phyloP scores from a whole-genome alignment of 495 filamentous ascomycete genomes.

The Letharia lupina region DNA sequence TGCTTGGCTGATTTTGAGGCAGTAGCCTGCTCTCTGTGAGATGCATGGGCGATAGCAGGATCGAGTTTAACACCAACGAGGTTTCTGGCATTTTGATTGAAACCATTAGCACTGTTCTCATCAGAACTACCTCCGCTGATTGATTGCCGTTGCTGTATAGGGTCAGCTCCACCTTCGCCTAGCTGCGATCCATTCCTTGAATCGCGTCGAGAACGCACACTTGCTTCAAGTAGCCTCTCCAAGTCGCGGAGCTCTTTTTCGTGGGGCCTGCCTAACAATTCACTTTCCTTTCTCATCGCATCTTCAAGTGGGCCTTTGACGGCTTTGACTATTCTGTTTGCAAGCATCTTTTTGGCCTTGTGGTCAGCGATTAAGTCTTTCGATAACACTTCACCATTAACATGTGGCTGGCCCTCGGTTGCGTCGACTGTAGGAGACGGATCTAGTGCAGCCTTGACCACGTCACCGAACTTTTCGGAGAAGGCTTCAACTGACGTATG shows the following conservation, averaged over 20 bases:
- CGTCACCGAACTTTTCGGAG: conserved; percentile 58
- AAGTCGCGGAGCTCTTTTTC: conserved; percentile 66
- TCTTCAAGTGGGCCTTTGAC: conserved; percentile 70
- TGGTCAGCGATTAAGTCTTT: conserved; percentile 52
- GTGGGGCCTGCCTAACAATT: conserved; percentile 58
- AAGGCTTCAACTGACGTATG: conserved; percentile 72
- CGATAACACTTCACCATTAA: conserved; percentile 41
- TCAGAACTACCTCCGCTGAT: conserved; percentile 2
- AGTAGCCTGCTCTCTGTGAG: conserved; percentile 5
- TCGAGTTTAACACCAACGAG: not conserved
- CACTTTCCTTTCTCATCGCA: conserved; percentile 69
- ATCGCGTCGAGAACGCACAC: conserved; percentile 40
- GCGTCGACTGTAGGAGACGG: conserved; percentile 45
- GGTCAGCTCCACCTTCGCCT: conserved; percentile 1
- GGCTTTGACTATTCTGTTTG: conserved; percentile 74
- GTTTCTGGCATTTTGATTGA: not conserved
- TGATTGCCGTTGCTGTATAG: not conserved
- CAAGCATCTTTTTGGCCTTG: conserved; percentile 59
- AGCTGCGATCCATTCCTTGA: conserved; percentile 23
- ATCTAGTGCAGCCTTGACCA: conserved; percentile 61
- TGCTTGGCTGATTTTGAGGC: conserved; percentile 2
- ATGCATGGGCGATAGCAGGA: conserved; percentile 3
- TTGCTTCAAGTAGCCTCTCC: conserved; percentile 58
- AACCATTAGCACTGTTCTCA: not conserved
- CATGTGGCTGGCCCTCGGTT: conserved; percentile 44